Base-by-base conservation (phyloP, 345 rosid genomes). In the Fremontodendron californicum region DNA sequence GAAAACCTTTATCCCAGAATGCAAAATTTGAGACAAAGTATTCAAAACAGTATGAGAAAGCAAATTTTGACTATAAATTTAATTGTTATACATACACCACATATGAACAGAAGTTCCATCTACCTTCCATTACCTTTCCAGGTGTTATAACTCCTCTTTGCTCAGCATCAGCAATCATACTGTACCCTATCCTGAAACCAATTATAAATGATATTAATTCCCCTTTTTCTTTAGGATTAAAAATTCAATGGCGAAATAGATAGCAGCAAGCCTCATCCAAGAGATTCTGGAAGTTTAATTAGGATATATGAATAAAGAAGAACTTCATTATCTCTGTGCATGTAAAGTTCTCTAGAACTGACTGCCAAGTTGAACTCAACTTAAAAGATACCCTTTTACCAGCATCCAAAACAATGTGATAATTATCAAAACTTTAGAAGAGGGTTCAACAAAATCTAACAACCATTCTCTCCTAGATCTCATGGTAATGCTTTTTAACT, bases 131-230 rank as follows among this genome's bases (percentile, higher is more conserved):
- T 81, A 94, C 98, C 97, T 91, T 90, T 80, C 97, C 98, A 61
- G 98, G 93, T 27, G 88, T 55, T 78, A 95, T 95, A 48, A 86
- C 62, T 52, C 94, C 96, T 80, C 79, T 90, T 73, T 89, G 86
- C 87, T 95, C 99, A 51, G 98, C 99, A 85, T 95, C 98, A 77
- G 82, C 63, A 77, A 94, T 90, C 98, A 94, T 94, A 83, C 97
- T 89, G 80, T 87, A 77, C 19, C 94, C 98, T 81, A 91, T 93
- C 87, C 98, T 94, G 92, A 78, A 81, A 79, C 23, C 61, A 6
- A 71, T 69, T 27, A 42, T 8, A 78, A 51, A 70, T 19, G 12
- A 55, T 46, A 65, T 65, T 31, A 60, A 70, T 42, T 19, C 33
- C 23, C 23, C 21, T 29, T 23, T 40, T 23, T 12, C 11, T 43